Evolutionary conservation across 2,329 filamentous ascomycete genomes (phyloP), one percentile per base, ranked within the genome.

Genomic region (Sporothrix protearum): DNA sequence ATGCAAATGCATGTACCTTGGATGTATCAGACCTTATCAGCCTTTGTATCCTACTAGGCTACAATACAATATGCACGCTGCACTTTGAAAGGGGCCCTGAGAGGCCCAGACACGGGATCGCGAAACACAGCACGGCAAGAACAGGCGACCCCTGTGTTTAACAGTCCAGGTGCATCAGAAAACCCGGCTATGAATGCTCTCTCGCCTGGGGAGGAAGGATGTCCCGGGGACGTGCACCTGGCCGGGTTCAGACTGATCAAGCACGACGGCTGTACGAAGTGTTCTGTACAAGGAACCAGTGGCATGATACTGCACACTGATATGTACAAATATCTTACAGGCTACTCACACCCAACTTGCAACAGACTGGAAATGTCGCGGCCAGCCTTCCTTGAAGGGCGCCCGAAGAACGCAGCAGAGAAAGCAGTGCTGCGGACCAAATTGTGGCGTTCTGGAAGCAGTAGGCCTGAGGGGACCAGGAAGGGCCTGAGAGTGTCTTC

Each of bases 341-440:
- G 33, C 33, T 36, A 47, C 42, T 47, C 42, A 19, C 14, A 47
- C 42, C 42, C 16, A 16, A 47, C 42, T 16, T 16, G 19, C 49
- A 28, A 9, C 49, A 25, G n/a, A 53, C 49, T 22, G 9, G 19
- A 6, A 28, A 59, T 63, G 33, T 63, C 14, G 39, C 9, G 57
- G 19, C n/a, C 57, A 63, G 57, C 57, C 57, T 63, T 39, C 61
- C 36, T 47, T 64, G 22, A 30, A 64, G n/a, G 59, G 59, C 36
- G 22, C 8, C 9, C 22, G 57, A n/a, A 25, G 22, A 64, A 47
- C 22, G 42, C 14, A 64, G 61, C 36, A 25, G 61, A 47, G 61
- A 47, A 42, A 16, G 25, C 25, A 4, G n/a, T n/a, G n/a, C n/a
- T n/a, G n/a, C n/a, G n/a, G 57, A 19, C 36, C 61, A 14, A 47